Base-by-base conservation (phyloP, 192 early-diverging fungal genomes). In the Linnemannia exigua region DNA sequence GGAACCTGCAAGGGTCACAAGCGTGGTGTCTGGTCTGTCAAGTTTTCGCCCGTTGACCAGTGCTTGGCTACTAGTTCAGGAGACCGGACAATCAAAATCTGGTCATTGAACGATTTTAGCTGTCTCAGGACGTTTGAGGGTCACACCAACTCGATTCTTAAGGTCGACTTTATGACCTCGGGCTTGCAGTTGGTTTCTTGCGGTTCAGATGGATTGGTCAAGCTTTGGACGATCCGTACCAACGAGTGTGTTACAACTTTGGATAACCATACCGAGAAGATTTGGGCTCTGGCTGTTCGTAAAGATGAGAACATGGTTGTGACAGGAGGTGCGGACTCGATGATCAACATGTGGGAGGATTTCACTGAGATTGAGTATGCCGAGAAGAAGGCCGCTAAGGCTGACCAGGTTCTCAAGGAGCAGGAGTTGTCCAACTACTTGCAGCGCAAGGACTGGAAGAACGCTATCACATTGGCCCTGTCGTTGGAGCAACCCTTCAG, bases 31-130 rank as follows among this genome's bases (percentile, higher is more conserved):
- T 99, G 99, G 99, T 92, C 92, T 35, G 94, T 97, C 41, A 90
- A 92, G 67, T 99, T 99, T 75, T 97, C 96, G n/a, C 95, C 96
- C n/a, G 94, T 98, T 7, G 99, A 99, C 84, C 95, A 98, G 74
- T 95, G 96, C 3, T 87, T 98, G 50, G 97, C 96, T 15, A 98
- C 98, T 0, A 92, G 94, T 35, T 99, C 97, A 0, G 94, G 95
- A 72, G 99, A 99, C 86, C 95, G 97, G 87, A 98, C 96, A 3
- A 92, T 99, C 79, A 97, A 96, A 89, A 91, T 99, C 71, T 99
- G 99, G 99, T 95, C 93, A 67, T 87, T 99, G 36, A 93, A 91
- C 20, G 97, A 99, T 71, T 96, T 93, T 75, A 87, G 92, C 22
- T 99, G 98, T 90, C 87, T 98, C 17, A 72, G 94, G 90, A 99